Evolutionary conservation across 805 yeast species (phyloP), one percentile per base, ranked within the genome.

Genomic region (Kazachstania bromeliacearum): DNA sequence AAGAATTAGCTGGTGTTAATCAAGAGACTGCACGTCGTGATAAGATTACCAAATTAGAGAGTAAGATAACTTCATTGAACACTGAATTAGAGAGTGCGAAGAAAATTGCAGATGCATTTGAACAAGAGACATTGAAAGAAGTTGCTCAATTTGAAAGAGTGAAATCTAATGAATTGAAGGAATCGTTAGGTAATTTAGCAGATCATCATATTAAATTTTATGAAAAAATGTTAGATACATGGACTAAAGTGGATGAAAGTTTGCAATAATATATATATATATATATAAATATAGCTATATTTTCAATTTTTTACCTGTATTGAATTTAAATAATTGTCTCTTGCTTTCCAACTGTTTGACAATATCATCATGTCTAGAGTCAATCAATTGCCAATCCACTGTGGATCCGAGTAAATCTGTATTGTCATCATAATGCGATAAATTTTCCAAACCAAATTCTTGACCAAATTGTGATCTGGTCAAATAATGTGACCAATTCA

Each of bases 151-250:
- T 94, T 67, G 95, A 89, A 48, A 70, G 67, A 17, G 81, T 85
- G 43, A 87, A 87, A 59, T 74, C 84, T 21, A 66, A 69, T 25
- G 96, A 89, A 59, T 67, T 88, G 55, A 78, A 79, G 51, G 67
- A 70, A 21, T 72, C 94, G 2, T 68, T 89, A 61, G 64, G 75
- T 7, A 70, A 71, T n/a, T 64, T 89, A 39, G 82, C 94, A 34
- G 82, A 81, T 45, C 75, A 75, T 42, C 82, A 89, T 58, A 75
- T 84, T 37, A 68, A 71, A 19, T 85, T 83, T 51, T 89, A 81
- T 59, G 68, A 72, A 41, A 71, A 71, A 18, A 65, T 85, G 53
- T 71, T 81, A 35, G 72, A 72, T 16, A 77, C 77, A 40, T 85
- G 95, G 94, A 69, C 72, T 22, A 70, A 66, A 24, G 74, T 73